Base-by-base conservation (phyloP, 2,329 filamentous ascomycete genomes). In the Hysterium pulicare region DNA sequence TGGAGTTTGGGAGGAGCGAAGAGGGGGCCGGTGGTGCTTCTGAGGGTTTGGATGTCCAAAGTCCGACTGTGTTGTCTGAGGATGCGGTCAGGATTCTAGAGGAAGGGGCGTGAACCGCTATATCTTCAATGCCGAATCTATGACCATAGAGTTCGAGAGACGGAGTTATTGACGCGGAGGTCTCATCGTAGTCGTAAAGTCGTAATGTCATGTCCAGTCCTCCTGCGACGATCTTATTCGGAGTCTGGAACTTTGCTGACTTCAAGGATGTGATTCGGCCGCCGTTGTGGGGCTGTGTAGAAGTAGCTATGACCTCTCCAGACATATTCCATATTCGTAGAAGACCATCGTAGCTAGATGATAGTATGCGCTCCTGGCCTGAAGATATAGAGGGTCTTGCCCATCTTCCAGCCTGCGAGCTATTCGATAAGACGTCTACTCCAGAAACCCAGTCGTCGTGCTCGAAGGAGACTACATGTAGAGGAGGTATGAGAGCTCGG, bases 371-470 rank as follows among this genome's bases (percentile, higher is more conserved):
- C 57, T 87, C 82, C 51, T 84, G 80, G 17, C 81, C 79, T 28
- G 69, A 69, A 20, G 68, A 66, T 35, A 72, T 56, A 11, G 55
- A 55, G 11, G 77, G 70, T 37, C 70, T 73, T 8, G 74, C 72
- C 78, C 79, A 84, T 41, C 66, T 62, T 16, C 76, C 82, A 2
- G 82, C 79, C 5, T 73, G 69, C 2, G 86, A 86, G 10, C 77
- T 81, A 11, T 69, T 67, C 0, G 89, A 90, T 19, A 95, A 73
- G 4, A 95, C 79, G 65, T 96, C 90, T 20, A 97, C 82, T 20
- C 81, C 80, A 63, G 87, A 88, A 37, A 98, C 87, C 93, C 93
- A 98, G 67, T 97, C 93, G 61, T 98, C 90, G 66, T 98, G 91
- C 71, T 96, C 85, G 65, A 95, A 98, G 61, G 87, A 93, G 10